Evolutionary conservation across 768 basidiomycete species (phyloP).

Genomic region (Tylopilus vinaceipallidus): DNA sequence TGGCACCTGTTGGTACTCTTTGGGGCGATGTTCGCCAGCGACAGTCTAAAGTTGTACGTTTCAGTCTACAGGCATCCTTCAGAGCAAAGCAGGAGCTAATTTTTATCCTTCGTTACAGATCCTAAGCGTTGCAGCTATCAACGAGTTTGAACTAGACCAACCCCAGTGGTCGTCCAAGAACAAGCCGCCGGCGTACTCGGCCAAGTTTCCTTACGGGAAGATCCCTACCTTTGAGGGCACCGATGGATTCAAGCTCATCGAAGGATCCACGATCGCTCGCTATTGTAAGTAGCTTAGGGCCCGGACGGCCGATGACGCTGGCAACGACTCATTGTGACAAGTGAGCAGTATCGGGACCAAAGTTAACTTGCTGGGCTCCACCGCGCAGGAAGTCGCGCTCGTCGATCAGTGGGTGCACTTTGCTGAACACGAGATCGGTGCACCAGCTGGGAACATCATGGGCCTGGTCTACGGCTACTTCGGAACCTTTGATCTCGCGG

Average conservation of each 20-base stretch:
- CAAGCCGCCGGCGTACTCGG: constrained; percentile 11
- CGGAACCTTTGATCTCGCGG: constrained; percentile 8
- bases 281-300: constrained; percentile 12
- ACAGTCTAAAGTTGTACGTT: constrained; percentile 26
- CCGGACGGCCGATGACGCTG: neutral
- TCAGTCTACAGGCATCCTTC: neutral
- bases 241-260: constrained; percentile 18
- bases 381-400: constrained; percentile 7
- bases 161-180: constrained; percentile 12
- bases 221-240: constrained; percentile 21
- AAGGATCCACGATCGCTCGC: constrained; percentile 22
- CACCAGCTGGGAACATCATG: neutral
- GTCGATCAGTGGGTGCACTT: constrained; percentile 16
- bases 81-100: neutral
- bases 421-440: constrained; percentile 13
- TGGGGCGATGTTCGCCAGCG: constrained; percentile 20
- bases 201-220: constrained; percentile 22
- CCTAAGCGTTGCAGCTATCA: constrained; percentile 19
- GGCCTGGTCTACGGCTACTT: constrained; percentile 3
- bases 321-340: neutral
- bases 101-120: constrained; percentile 2
- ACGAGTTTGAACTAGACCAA: constrained; percentile 13
- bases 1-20: constrained; percentile 18
- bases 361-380: constrained; percentile 10
- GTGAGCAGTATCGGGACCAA: constrained; percentile 15